A percentile compares a stretch with the other conserved stretches of the same genome.
Conservation (phyloP, 139 green algal species). For the Chlorella sorokiniana region DNA sequence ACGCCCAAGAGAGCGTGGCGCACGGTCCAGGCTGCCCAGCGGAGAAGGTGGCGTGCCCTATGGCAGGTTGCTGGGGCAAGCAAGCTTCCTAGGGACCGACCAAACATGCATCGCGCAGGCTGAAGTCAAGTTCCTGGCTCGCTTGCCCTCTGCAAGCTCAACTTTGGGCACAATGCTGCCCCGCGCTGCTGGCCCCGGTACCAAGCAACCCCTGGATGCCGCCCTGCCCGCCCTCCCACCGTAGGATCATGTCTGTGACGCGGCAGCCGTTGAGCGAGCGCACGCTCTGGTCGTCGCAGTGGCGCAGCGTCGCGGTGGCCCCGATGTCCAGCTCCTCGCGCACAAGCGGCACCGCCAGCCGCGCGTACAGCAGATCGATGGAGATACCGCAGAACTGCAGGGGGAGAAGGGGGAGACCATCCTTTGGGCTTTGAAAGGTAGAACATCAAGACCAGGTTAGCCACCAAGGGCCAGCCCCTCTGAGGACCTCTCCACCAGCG, state of each 20-base stretch:
- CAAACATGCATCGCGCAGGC: no score
- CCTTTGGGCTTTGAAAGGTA: background rate
- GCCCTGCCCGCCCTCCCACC: background rate
- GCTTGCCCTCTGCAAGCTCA: no score
- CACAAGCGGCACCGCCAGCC: slow-evolving; percentile 65
- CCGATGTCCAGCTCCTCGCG: slow-evolving; percentile 76
- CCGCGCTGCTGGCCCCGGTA: no score
- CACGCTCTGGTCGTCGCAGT: slow-evolving; percentile 86
- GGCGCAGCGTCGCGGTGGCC: slow-evolving; percentile 76
- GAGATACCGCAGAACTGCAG: slow-evolving; percentile 84
- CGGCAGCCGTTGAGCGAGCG: slow-evolving; percentile 89
- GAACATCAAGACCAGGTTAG: background rate
- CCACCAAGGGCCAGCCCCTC: no score
- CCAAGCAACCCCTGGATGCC: background rate
- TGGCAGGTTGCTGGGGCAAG: no score
- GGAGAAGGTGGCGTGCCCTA: no score
- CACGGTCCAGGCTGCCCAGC: no score
- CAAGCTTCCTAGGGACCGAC: no score
- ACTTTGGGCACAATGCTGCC: no score
- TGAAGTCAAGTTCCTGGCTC: no score
- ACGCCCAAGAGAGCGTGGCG: no score
- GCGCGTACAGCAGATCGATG: slow-evolving; percentile 94
- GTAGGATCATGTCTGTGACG: slow-evolving; percentile 89
- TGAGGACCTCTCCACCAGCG: no score
- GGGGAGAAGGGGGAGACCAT: background rate